These are phyloP conservation scores for Chiua virens DNA, from an alignment of 768 basidiomycete species.

Conservation along the genomic window DNA sequence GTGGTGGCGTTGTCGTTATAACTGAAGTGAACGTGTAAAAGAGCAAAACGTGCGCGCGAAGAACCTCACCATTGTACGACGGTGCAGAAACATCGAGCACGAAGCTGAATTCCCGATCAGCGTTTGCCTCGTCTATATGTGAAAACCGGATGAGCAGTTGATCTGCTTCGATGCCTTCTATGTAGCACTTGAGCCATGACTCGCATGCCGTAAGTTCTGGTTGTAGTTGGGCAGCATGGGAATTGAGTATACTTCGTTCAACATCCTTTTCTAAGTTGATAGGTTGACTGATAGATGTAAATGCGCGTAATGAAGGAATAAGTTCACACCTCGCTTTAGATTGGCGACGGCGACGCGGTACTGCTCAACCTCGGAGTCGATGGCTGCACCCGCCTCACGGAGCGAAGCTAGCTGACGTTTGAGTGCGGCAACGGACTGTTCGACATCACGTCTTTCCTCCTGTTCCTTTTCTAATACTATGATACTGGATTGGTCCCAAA, in stretches of 20 bases:
- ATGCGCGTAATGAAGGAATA: neutral
- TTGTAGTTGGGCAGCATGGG: slow-evolving; percentile 49
- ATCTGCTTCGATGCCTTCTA: slow-evolving; percentile 80
- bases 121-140: slow-evolving; percentile 56
- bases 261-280: slow-evolving; percentile 57
- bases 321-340: slow-evolving; percentile 58
- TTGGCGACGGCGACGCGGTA: slow-evolving; percentile 61
- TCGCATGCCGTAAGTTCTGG: slow-evolving; percentile 62
- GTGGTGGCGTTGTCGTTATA: slow-evolving; percentile 71
- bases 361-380: slow-evolving; percentile 73
- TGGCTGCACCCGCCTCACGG: slow-evolving; percentile 54
- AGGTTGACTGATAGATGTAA: neutral
- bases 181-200: slow-evolving; percentile 54
- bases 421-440: slow-evolving; percentile 56
- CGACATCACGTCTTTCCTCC: slow-evolving; percentile 70
- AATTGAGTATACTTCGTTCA: slow-evolving; percentile 56
- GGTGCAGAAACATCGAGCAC: slow-evolving; percentile 70
- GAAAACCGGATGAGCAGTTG: slow-evolving; percentile 74
- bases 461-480: slow-evolving; percentile 67
- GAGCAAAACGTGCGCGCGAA: neutral
- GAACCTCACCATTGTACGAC: slow-evolving; percentile 61
- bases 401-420: slow-evolving; percentile 67
- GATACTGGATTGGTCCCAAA: neutral
- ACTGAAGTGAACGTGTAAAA: slow-evolving; percentile 43
- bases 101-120: slow-evolving; percentile 65